Percentiles rank a stretch among this genome's conserved stretches.
These are phyloP conservation scores for Solanum ahanhuiri DNA, from an alignment of 257 asterid species.

Conservation along the genomic window DNA sequence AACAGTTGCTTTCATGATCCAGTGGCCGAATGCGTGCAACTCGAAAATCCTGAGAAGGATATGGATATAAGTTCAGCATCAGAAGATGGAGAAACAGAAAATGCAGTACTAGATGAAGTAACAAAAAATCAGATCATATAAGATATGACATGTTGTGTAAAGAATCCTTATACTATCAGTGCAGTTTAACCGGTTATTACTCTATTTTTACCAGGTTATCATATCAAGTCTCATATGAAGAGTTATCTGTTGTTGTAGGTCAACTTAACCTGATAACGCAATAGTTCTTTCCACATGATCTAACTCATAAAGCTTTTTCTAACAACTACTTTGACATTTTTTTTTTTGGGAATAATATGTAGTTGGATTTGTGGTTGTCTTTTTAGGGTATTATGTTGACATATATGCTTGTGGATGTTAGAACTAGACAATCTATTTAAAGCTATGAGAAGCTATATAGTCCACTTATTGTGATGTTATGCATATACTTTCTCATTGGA, in stretches of 20 bases:
- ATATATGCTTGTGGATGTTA: background rate
- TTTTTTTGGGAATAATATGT: background rate
- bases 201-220: background rate
- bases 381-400: background rate
- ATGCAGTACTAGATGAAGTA: constrained; percentile 3
- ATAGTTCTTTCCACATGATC: background rate
- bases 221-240: background rate
- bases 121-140: background rate
- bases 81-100: constrained; percentile 39
- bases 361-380: background rate
- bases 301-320: no score
- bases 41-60: constrained; percentile 49
- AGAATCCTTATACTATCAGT: background rate
- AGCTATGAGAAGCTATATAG: background rate
- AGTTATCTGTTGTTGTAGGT: background rate
- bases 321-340: background rate
- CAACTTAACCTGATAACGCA: background rate
- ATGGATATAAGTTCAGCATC: constrained; percentile 51
- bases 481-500: background rate
- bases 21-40: constrained; percentile 55
- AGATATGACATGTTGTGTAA: background rate
- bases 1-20: constrained; percentile 25
- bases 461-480: background rate
- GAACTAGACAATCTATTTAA: background rate
- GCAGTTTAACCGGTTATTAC: background rate